These are phyloP conservation scores for Nannochloropsis gaditana DNA, from an alignment of 108 stramenopile genomes.

Conservation along the genomic window DNA sequence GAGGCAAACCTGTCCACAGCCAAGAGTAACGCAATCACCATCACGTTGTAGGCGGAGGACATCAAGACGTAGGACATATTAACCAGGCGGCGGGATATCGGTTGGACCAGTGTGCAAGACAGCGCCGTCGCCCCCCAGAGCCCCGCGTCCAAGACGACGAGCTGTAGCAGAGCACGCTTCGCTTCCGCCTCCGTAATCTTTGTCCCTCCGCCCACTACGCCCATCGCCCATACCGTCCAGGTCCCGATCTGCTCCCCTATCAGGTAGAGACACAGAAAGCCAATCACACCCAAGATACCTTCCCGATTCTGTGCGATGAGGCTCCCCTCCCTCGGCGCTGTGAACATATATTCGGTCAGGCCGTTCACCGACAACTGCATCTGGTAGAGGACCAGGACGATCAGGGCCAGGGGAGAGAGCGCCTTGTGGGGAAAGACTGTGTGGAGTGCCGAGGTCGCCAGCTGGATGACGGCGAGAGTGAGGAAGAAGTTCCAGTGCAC, in stretches of 20 bases:
- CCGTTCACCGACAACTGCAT: background rate
- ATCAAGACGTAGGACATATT: conserved; percentile 5
- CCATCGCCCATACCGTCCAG: background rate
- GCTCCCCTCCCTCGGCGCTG: background rate
- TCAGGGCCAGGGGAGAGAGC: background rate
- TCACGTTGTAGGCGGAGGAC: background rate
- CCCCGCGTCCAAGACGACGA: background rate
- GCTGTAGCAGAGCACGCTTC: background rate
- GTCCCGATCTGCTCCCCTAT: background rate
- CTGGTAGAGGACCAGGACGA: background rate
- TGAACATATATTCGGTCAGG: background rate
- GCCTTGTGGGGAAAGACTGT: background rate
- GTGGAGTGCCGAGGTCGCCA: background rate
- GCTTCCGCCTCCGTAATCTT: background rate
- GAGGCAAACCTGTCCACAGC: background rate
- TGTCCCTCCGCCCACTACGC: background rate
- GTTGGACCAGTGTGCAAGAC: background rate
- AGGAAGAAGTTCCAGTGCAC: conserved; percentile 99
- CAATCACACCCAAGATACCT: background rate
- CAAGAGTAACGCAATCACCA: background rate
- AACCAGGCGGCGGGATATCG: background rate
- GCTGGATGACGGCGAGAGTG: conserved; percentile 60
- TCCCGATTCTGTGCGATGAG: background rate
- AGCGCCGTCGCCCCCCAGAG: background rate
- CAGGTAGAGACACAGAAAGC: background rate